Percentiles rank a stretch among this genome's conserved stretches.
phyloP scores from a whole-genome alignment of 2,329 filamentous ascomycete species.

The Aspergillus udagawae region DNA sequence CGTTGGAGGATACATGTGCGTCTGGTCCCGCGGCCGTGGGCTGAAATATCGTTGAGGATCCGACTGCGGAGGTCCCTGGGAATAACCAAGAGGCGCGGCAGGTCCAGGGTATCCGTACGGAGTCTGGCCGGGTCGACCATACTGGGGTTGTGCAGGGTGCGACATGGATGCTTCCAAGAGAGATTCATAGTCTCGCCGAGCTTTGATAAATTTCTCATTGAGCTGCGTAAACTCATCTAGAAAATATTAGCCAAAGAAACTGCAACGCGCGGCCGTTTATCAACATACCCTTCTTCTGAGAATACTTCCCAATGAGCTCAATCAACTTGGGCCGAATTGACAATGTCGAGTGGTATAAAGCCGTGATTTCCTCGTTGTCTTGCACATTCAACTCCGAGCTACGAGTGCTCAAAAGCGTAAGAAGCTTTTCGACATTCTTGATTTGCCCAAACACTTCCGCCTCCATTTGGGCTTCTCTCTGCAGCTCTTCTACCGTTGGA shows the following conservation, averaged over 20 bases:
- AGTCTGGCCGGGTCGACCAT: conserved; percentile 56
- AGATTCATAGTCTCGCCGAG: conserved; percentile 90
- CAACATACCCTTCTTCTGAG: conserved; percentile 85
- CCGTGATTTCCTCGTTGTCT: conserved; percentile 95
- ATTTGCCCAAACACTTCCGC: conserved; percentile 72
- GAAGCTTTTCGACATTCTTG: conserved; percentile 72
- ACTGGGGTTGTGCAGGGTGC: conserved; percentile 76
- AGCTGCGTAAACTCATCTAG: conserved; percentile 95
- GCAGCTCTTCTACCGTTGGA: conserved; percentile 88
- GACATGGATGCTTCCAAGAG: conserved; percentile 96
- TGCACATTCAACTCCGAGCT: conserved; percentile 74
- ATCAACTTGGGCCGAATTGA: conserved; percentile 95
- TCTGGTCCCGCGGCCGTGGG: conserved; percentile 49
- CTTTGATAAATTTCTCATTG: conserved; percentile 99
- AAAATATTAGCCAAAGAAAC: conserved; percentile 10
- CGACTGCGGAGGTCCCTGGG: conserved; percentile 43
- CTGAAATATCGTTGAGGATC: conserved; percentile 68
- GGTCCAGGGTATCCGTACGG: conserved; percentile 31
- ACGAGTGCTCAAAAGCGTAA: conserved; percentile 86
- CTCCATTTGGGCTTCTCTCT: conserved; percentile 95
- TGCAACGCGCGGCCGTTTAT: not conserved
- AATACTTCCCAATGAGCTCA: conserved; percentile 97
- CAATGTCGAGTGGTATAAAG: conserved; percentile 84
- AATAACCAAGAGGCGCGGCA: conserved; percentile 30
- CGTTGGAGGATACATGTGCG: conserved; percentile 37